These are phyloP conservation scores for Raddia distichophylla DNA, from an alignment of 176 grass and related monocot species.

Conservation along the genomic window DNA sequence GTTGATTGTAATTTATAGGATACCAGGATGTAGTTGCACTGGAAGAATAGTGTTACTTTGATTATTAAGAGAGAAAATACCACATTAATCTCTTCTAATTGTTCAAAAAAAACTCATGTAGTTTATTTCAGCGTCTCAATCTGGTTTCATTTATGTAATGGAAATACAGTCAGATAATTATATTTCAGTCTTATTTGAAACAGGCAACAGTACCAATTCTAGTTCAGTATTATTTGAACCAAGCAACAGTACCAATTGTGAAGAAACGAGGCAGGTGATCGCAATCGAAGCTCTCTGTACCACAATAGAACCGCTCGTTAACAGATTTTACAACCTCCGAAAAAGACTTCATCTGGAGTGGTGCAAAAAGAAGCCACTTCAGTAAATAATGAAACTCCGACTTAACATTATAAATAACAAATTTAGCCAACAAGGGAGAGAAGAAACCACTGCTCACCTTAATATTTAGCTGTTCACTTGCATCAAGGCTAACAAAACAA, in stretches of 20 bases:
- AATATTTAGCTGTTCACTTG: slow-evolving; percentile 1
- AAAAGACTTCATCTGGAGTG: slow-evolving; percentile 12
- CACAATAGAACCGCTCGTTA: background rate
- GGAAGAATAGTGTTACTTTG: background rate
- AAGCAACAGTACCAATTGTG: slow-evolving; percentile 7
- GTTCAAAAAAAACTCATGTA: background rate
- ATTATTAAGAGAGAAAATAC: background rate
- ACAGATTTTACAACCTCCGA: background rate
- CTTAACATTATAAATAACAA: background rate
- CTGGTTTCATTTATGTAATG: background rate
- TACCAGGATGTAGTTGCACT: background rate
- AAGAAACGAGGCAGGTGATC: background rate
- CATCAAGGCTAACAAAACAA: background rate
- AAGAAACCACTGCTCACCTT: background rate
- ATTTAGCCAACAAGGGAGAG: background rate
- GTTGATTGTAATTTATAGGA: background rate
- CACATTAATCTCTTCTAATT: background rate
- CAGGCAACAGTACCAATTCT: background rate
- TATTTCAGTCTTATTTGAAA: background rate
- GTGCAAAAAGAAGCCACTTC: background rate
- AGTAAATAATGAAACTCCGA: background rate
- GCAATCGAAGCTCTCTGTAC: background rate
- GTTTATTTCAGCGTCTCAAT: background rate
- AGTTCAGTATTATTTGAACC: background rate
- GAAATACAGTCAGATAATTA: background rate